These are phyloP conservation scores for Forsythia viridissima DNA, from an alignment of 257 asterid genomes.

Conservation along the genomic window DNA sequence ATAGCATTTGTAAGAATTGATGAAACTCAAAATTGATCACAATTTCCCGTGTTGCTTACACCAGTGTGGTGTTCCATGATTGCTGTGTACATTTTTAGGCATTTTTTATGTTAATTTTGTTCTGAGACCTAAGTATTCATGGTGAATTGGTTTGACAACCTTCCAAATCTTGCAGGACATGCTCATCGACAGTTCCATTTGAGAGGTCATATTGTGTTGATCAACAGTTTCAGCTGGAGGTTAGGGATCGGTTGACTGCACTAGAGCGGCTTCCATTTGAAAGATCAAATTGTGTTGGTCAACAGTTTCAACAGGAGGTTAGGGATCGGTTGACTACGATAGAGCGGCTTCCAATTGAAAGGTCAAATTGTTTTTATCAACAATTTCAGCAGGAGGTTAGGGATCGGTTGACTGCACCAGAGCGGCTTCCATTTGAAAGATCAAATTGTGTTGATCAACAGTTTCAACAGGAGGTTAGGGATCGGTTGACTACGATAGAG, in stretches of 20 bases:
- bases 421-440: no score
- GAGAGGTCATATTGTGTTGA: constrained; percentile 3
- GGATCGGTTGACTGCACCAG: no score
- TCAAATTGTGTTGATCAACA: no score
- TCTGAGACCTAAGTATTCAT: neutral
- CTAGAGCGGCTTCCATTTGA: neutral
- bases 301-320: no score
- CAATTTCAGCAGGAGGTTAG: no score
- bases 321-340: no score
- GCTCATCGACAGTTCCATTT: constrained; percentile 22
- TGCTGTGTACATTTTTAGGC: neutral
- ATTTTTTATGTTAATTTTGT: neutral
- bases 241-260: constrained; percentile 12
- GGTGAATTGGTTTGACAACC: constrained; percentile 19
- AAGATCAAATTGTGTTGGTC: no score
- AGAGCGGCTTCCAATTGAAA: neutral
- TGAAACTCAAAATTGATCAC: neutral
- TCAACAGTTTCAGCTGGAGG: neutral
- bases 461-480: no score
- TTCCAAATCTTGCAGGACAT: constrained; percentile 45
- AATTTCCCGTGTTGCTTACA: neutral
- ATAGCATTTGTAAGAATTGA: neutral
- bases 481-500: no score
- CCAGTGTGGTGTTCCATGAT: neutral
- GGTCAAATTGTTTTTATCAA: no score